phyloP scores from a whole-genome alignment of 371 early-diverging fungal species.

The Mucor racemosus region DNA sequence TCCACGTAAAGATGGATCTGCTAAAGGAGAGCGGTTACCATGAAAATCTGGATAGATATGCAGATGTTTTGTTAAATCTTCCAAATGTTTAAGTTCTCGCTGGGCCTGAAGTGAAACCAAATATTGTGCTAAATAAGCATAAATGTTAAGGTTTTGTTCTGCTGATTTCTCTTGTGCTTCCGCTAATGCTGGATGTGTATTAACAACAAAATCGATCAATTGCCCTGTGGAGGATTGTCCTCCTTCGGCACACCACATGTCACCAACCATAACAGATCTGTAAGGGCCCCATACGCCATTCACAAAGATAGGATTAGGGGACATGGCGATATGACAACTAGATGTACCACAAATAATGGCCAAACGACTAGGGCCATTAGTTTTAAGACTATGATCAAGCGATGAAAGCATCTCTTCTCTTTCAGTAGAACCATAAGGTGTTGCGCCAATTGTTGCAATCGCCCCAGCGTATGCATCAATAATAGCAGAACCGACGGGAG shows the following conservation, averaged over 20 bases:
- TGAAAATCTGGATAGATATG: constrained; percentile 81
- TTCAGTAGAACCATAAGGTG: constrained; percentile 27
- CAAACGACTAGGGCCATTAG: constrained; percentile 57
- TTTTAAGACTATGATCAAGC: constrained; percentile 21
- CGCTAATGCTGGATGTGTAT: constrained; percentile 59
- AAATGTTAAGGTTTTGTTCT: constrained; percentile 40
- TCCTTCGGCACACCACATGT: constrained; percentile 71
- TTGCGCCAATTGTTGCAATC: constrained; percentile 61
- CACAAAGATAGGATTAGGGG: constrained; percentile 61
- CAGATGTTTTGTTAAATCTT: constrained; percentile 53
- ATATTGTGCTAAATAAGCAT: constrained; percentile 54
- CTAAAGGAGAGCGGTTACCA: constrained; percentile 78
- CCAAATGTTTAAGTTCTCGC: constrained; percentile 34
- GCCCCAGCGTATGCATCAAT: constrained; percentile 84
- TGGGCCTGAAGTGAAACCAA: constrained; percentile 37
- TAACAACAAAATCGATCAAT: constrained; percentile 66
- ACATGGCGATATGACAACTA: constrained; percentile 74
- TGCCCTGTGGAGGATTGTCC: constrained; percentile 79
- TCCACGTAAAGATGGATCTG: constrained; percentile 71
- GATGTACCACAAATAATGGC: constrained; percentile 78
- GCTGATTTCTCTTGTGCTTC: constrained; percentile 36
- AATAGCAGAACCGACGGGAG: constrained; percentile 69
- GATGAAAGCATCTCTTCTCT: constrained; percentile 19
- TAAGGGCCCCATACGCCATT: constrained; percentile 71
- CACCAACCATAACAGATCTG: constrained; percentile 64